Evolutionary conservation across 768 basidiomycete genomes (phyloP).

Genomic region (Termitomyces sp.): DNA sequence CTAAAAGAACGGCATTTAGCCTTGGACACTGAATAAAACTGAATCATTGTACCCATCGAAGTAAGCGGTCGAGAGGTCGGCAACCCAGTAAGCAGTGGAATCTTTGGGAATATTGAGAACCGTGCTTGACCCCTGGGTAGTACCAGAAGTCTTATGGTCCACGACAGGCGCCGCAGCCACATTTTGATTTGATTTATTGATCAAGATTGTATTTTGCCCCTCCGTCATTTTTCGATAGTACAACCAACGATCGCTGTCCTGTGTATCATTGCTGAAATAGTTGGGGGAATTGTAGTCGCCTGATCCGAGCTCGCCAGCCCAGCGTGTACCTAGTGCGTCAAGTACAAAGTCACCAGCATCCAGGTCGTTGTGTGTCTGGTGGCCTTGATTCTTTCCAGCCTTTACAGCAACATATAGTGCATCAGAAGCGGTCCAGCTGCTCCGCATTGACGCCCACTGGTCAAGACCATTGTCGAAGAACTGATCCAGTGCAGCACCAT

Average conservation of each 20-base stretch:
- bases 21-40: not conserved
- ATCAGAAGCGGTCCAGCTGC: slow-evolving; percentile 84
- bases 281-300: slow-evolving; percentile 68
- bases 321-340: slow-evolving; percentile 89
- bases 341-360: slow-evolving; percentile 95
- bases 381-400: slow-evolving; percentile 71
- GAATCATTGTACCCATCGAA: slow-evolving; percentile 51
- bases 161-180: slow-evolving; percentile 61
- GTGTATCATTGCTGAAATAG: slow-evolving; percentile 76
- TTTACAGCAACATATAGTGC: slow-evolving; percentile 88
- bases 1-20: slow-evolving; percentile 24
- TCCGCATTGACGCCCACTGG: slow-evolving; percentile 90
- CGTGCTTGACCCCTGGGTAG: slow-evolving; percentile 80
- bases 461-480: slow-evolving; percentile 69
- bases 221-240: slow-evolving; percentile 97
- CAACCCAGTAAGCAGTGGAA: slow-evolving; percentile 80
- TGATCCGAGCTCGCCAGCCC: slow-evolving; percentile 92
- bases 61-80: slow-evolving; percentile 76
- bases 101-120: slow-evolving; percentile 53
- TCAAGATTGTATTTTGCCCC: slow-evolving; percentile 91
- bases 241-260: slow-evolving; percentile 70
- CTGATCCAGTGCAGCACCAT: slow-evolving; percentile 73
- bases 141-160: slow-evolving; percentile 45
- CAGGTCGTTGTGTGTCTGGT: slow-evolving; percentile 94
- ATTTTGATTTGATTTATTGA: slow-evolving; percentile 74